Evolutionary conservation across 1,284 basidiomycete genomes (phyloP).

Genomic region (Irpex sp.): DNA sequence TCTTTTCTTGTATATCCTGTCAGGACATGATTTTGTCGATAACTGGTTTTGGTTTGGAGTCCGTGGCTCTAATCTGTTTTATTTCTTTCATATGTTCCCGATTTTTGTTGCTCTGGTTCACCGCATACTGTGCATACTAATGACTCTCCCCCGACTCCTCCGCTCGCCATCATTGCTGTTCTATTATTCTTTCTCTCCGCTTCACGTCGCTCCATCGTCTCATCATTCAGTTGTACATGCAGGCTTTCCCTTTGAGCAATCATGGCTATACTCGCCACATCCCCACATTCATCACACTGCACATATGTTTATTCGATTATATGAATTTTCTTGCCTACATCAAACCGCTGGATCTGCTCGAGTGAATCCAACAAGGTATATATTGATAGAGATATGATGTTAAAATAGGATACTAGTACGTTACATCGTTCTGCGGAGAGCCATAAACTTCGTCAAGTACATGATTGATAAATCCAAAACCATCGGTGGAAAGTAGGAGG

Average conservation of each 20-base stretch:
- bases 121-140: slow-evolving; percentile 17
- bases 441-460: background rate
- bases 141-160: slow-evolving; percentile 2
- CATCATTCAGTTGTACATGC: slow-evolving; percentile 27
- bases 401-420: background rate
- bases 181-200: slow-evolving; percentile 6
- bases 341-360: background rate
- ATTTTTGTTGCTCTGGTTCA: background rate
- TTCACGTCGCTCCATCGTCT: slow-evolving; percentile 17
- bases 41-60: slow-evolving; percentile 11
- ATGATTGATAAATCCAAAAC: background rate
- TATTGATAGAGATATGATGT: background rate
- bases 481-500: background rate
- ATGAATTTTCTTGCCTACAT: slow-evolving; percentile 2
- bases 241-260: slow-evolving; percentile 34
- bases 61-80: slow-evolving; percentile 11
- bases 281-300: slow-evolving; percentile 18
- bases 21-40: background rate
- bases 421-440: background rate
- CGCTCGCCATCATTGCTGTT: slow-evolving; percentile 3
- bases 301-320: slow-evolving; percentile 34
- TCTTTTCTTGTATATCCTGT: background rate
- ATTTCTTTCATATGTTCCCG: slow-evolving; percentile 19
- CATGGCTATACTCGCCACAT: slow-evolving; percentile 22
- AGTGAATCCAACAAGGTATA: background rate